A percentile compares a stretch with the other conserved stretches of the same genome.
phyloP scores from a whole-genome alignment of 768 basidiomycete genomes.

The Termitomyces eurrhizus region DNA sequence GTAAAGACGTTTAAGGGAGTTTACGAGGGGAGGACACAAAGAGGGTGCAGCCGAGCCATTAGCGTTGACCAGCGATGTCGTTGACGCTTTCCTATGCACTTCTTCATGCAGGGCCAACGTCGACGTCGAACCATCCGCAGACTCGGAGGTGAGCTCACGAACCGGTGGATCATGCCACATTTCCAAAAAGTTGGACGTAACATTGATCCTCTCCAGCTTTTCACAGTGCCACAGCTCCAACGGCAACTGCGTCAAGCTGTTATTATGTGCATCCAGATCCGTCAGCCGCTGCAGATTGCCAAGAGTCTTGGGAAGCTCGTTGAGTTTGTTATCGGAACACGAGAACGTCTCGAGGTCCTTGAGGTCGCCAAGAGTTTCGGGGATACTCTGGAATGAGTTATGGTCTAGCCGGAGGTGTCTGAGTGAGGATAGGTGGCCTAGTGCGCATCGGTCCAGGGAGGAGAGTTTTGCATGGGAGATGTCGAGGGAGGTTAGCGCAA shows the following conservation, averaged over 20 bases:
- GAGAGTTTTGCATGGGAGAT: slow-evolving; percentile 88
- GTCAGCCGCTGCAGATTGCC: slow-evolving; percentile 74
- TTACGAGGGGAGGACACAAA: slow-evolving; percentile 39
- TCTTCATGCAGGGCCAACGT: slow-evolving; percentile 18
- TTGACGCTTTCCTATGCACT: slow-evolving; percentile 29
- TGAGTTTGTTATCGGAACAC: slow-evolving; percentile 89
- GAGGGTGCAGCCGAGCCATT: slow-evolving; percentile 9
- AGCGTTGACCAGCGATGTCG: slow-evolving; percentile 20
- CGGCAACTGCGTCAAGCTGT: slow-evolving; percentile 78
- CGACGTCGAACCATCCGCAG: neutral
- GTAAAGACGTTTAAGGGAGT: slow-evolving; percentile 73
- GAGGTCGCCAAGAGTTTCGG: slow-evolving; percentile 79
- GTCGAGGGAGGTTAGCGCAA: slow-evolving; percentile 72
- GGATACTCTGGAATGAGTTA: slow-evolving; percentile 82
- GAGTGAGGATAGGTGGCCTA: slow-evolving; percentile 72
- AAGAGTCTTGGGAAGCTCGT: slow-evolving; percentile 69
- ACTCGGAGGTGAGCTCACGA: neutral
- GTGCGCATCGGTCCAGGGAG: slow-evolving; percentile 68
- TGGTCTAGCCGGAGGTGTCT: slow-evolving; percentile 73
- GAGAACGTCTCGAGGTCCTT: slow-evolving; percentile 66
- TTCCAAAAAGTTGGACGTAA: slow-evolving; percentile 82
- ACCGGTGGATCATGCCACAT: slow-evolving; percentile 64
- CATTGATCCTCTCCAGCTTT: slow-evolving; percentile 68
- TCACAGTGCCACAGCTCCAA: slow-evolving; percentile 80
- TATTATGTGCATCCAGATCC: slow-evolving; percentile 85